These are phyloP conservation scores for Bondarzewia mesenterica DNA, from an alignment of 1,284 basidiomycete species.

Conservation along the genomic window DNA sequence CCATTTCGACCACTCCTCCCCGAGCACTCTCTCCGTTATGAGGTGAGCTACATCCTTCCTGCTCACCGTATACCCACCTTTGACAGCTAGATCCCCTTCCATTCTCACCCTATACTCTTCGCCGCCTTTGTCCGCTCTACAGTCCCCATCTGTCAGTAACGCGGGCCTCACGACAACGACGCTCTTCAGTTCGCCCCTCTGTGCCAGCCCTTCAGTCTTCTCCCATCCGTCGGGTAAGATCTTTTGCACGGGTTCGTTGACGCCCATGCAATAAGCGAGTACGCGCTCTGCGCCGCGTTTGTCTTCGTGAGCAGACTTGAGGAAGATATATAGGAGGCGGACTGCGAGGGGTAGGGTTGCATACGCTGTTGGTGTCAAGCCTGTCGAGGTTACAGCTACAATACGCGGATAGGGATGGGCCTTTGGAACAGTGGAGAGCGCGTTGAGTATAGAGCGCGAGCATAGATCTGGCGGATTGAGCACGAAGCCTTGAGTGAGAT, in stretches of 20 bases:
- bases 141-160: conserved; percentile 49
- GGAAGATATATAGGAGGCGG: conserved; percentile 38
- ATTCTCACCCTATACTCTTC: conserved; percentile 16
- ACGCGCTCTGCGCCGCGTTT: conserved; percentile 48
- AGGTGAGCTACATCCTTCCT: conserved; percentile 60
- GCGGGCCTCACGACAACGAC: conserved; percentile 49
- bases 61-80: conserved; percentile 43
- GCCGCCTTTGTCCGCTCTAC: conserved; percentile 37
- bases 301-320: conserved; percentile 41
- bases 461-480: conserved; percentile 42
- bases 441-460: conserved; percentile 40
- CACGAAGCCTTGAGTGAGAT: conserved; percentile 32
- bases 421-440: conserved; percentile 36
- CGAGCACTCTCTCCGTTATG: conserved; percentile 38
- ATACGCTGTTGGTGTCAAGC: conserved; percentile 38
- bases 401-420: conserved; percentile 31
- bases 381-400: conserved; percentile 43
- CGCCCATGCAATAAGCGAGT: conserved; percentile 34
- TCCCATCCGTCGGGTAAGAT: conserved; percentile 37
- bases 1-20: conserved; percentile 42
- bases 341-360: conserved; percentile 37
- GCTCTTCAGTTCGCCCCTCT: conserved; percentile 29
- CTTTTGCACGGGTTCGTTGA: conserved; percentile 19
- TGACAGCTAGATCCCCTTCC: conserved; percentile 27
- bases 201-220: conserved; percentile 28